Evolutionary conservation across 177 flowering plant species (phyloP).

Genomic region (Viscum album): DNA sequence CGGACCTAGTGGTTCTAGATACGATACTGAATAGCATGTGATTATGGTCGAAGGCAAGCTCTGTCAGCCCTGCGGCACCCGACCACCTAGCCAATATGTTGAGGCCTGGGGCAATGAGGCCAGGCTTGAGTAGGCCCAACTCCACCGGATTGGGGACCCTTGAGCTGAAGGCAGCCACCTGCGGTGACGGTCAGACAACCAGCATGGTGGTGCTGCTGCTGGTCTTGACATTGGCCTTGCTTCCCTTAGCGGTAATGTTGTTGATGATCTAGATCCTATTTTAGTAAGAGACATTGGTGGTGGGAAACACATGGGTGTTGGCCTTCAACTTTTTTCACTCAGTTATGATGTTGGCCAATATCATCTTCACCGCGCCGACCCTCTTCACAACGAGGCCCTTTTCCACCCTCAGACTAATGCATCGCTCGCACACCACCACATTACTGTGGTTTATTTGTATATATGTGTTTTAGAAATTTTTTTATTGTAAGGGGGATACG

Average conservation of each 20-base stretch:
- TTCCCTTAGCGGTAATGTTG: conserved; percentile 29
- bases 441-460: too few species aligned
- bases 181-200: conserved; percentile 69
- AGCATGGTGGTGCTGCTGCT: conserved; percentile 63
- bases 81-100: conserved; percentile 86
- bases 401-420: conserved; percentile 64
- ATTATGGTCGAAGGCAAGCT: too few species aligned
- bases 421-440: conserved; percentile 76
- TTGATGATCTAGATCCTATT: conserved; percentile 44
- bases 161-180: conserved; percentile 84
- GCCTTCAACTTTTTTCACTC: conserved; percentile 77
- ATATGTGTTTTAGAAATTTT: too few species aligned
- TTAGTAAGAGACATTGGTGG: conserved; percentile 64
- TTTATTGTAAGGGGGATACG: too few species aligned
- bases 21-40: too few species aligned
- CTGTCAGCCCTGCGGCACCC: conserved; percentile 56
- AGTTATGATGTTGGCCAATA: conserved; percentile 62
- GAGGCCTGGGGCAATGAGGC: conserved; percentile 85
- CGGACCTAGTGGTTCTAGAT: too few species aligned
- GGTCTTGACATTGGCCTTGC: conserved; percentile 46
- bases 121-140: conserved; percentile 74
- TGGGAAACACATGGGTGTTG: conserved; percentile 72
- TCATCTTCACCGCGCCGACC: conserved; percentile 91
- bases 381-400: conserved; percentile 65
- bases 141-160: conserved; percentile 72